phyloP scores from a whole-genome alignment of 2,329 filamentous ascomycete genomes.

The Colletotrichum tropicicola region DNA sequence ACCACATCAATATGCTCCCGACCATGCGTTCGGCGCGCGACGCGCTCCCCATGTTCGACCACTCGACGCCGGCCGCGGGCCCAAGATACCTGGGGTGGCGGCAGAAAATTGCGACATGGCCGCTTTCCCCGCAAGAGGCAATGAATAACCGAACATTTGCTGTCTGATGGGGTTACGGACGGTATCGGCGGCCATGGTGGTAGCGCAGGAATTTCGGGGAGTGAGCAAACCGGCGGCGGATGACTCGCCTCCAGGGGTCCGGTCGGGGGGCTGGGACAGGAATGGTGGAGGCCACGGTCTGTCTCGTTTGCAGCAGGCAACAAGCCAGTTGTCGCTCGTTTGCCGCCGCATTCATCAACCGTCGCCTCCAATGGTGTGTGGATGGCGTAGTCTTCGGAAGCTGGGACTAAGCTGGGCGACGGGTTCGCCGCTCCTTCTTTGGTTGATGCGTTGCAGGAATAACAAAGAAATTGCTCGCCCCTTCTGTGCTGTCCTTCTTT shows the following conservation, averaged over 20 bases:
- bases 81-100: slow-evolving; percentile 36
- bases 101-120: slow-evolving; percentile 43
- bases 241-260: slow-evolving; percentile 19
- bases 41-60: slow-evolving; percentile 38
- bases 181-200: background rate
- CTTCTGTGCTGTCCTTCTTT: background rate
- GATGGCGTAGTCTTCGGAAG: background rate
- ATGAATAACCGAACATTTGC: slow-evolving; percentile 15
- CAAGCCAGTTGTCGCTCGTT: slow-evolving; percentile 13
- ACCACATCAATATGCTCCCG: slow-evolving; percentile 39
- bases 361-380: background rate
- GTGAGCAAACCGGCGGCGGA: too few relatives aligned
- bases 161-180: background rate
- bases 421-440: slow-evolving; percentile 23
- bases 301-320: slow-evolving; percentile 21
- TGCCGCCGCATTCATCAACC: slow-evolving; percentile 24
- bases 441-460: slow-evolving; percentile 6
- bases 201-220: background rate
- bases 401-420: background rate
- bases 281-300: background rate
- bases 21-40: slow-evolving; percentile 36
- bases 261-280: background rate
- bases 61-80: background rate
- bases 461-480: slow-evolving; percentile 18
- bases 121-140: slow-evolving; percentile 36